phyloP scores from a whole-genome alignment of 202 grass and related monocot species.

The Setaria viridis region DNA sequence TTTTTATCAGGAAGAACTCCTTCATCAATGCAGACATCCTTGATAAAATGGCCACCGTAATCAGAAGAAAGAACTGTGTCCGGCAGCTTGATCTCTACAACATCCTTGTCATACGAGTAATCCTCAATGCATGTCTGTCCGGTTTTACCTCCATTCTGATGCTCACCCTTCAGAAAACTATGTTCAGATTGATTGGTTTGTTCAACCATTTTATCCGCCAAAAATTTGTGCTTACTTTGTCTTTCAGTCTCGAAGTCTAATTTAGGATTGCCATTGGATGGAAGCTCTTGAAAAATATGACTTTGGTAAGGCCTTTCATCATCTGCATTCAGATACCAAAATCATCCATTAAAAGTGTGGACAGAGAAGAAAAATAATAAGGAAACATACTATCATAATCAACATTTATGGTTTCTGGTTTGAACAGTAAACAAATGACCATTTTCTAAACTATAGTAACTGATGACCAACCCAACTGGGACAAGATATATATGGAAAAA shows the following conservation, averaged over 20 bases:
- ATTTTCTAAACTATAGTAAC: slow-evolving; percentile 20
- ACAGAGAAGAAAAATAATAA: slow-evolving; percentile 13
- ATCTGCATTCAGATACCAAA: slow-evolving; percentile 46
- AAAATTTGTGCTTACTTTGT: slow-evolving; percentile 41
- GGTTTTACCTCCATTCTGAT: slow-evolving; percentile 48
- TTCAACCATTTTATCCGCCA: slow-evolving; percentile 53
- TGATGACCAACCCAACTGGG: background rate
- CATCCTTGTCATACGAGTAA: slow-evolving; percentile 75
- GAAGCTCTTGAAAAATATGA: slow-evolving; percentile 46
- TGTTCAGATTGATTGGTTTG: slow-evolving; percentile 44
- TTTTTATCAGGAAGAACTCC: slow-evolving; percentile 58
- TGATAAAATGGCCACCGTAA: slow-evolving; percentile 62
- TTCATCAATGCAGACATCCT: slow-evolving; percentile 93
- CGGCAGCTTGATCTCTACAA: slow-evolving; percentile 70
- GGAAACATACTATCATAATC: background rate
- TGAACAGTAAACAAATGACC: slow-evolving; percentile 12
- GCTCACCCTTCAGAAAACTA: slow-evolving; percentile 50
- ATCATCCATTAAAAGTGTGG: slow-evolving; percentile 18
- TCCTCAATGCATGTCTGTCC: slow-evolving; percentile 44
- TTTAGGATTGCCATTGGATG: slow-evolving; percentile 41
- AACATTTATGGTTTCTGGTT: slow-evolving; percentile 30
- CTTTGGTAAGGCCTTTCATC: slow-evolving; percentile 40
- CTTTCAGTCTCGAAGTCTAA: slow-evolving; percentile 44
- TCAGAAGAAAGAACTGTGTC: slow-evolving; percentile 53
- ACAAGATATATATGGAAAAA: slow-evolving; percentile 6